A percentile compares a stretch with the other conserved stretches of the same genome.
Evolutionary conservation across 768 basidiomycete species (phyloP).

Genomic region (Amanita fuliginea): DNA sequence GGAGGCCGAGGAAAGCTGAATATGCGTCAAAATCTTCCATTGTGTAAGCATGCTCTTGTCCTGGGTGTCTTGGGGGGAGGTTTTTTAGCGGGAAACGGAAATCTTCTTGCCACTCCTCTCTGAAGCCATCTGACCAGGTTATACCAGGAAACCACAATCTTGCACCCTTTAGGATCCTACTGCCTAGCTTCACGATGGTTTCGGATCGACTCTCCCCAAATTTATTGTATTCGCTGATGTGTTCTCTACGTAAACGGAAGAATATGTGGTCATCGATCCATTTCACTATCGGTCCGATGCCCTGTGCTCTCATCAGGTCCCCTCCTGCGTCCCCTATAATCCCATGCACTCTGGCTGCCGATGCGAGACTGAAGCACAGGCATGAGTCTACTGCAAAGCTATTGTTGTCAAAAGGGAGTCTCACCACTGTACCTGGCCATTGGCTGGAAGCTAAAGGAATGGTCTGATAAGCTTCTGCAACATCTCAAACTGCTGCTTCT

Average conservation of each 20-base stretch:
- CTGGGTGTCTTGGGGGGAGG: slow-evolving; percentile 12
- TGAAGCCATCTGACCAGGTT: slow-evolving; percentile 6
- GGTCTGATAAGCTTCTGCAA: too few relatives aligned
- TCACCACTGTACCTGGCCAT: too few relatives aligned
- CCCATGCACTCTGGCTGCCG: slow-evolving; percentile 17
- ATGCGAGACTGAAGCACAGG: slow-evolving; percentile 13
- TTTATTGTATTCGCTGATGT: not conserved
- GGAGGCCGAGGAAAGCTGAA: slow-evolving; percentile 17
- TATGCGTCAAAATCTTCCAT: slow-evolving; percentile 24
- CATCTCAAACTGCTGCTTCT: too few relatives aligned
- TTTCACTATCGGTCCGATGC: slow-evolving; percentile 18
- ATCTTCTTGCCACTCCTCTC: slow-evolving; percentile 21
- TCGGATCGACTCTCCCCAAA: not conserved
- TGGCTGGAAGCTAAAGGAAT: too few relatives aligned
- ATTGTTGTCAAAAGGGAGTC: not conserved
- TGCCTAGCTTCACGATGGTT: not conserved
- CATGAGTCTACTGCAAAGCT: slow-evolving; percentile 12
- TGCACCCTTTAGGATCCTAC: not conserved
- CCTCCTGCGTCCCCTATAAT: slow-evolving; percentile 12
- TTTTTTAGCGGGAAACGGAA: slow-evolving; percentile 10
- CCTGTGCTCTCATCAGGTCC: slow-evolving; percentile 12
- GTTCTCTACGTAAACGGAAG: slow-evolving; percentile 11
- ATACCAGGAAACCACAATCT: slow-evolving; percentile 14
- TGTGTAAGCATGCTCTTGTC: slow-evolving; percentile 10
- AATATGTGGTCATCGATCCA: slow-evolving; percentile 24